Base-by-base conservation (phyloP, 148 eudicot genomes). In the Rhododendron mucronatum region DNA sequence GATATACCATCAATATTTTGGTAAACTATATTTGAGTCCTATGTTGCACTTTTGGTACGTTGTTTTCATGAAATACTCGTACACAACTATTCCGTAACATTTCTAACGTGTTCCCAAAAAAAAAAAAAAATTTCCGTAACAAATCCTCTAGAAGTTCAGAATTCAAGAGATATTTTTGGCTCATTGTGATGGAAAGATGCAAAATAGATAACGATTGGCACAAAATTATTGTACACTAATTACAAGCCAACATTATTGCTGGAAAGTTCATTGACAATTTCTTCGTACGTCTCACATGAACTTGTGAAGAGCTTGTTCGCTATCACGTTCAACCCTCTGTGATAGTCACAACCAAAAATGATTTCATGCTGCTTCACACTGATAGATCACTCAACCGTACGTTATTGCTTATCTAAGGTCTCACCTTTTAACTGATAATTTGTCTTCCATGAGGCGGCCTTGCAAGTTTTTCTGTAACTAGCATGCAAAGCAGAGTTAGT, bases 401-500 rank as follows among this genome's bases (percentile, higher is more conserved):
- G n/a, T 82, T 28, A 28, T 28, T 44, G 41, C 41, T 45, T 26
- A 67, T 80, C 44, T 81, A 20, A 35, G 23, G 83, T 63, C 67
- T 81, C 23, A 8, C 83, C 45, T 16, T 81, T 69, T 18, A 33
- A 23, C 47, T 55, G 67, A 81, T 21, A n/a, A 76, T 84, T 39
- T 85, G 33, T 9, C 45, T 45, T 51, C 20, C 3, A 50, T 33
- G 50, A 8, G 81, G 21, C 12, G 51, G 80, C 85, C 30, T 21
- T 35, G 80, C 48, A 23, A 74, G 80, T 33, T 84, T 75, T 21
- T 35, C 8, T 20, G 79, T 20, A 9, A 73, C 73, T 4, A 73
- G 44, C 77, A 2, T 18, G 71, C 13, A 48, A 55, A 55, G 78
- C 71, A 50, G 30, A 28, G 7, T 91, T 76, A 91, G n/a, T 84